Conservation (phyloP, 148 eudicot species). For the Fallopia convolvulus region DNA sequence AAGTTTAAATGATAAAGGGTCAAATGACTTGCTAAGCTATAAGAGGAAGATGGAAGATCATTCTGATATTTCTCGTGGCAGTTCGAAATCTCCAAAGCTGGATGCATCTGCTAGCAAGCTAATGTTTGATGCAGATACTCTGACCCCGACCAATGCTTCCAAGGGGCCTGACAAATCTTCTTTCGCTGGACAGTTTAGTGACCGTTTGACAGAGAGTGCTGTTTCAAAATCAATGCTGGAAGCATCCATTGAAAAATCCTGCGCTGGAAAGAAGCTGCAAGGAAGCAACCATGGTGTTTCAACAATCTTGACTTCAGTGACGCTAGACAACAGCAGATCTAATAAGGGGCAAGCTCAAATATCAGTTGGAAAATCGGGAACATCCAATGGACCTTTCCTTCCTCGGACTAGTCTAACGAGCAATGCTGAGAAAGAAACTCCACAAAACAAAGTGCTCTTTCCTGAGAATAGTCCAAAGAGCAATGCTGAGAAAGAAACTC, state of each 20-base stretch:
- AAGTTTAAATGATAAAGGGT: constrained; percentile 17
- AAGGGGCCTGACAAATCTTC: constrained; percentile 8
- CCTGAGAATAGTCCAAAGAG: background rate
- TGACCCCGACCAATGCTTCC: constrained; percentile 17
- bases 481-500: background rate
- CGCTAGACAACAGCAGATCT: constrained; percentile 13
- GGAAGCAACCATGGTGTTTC: constrained; percentile 13
- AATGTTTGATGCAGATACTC: constrained; percentile 21
- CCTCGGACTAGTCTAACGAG: background rate
- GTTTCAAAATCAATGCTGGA: constrained; percentile 3
- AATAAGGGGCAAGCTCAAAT: background rate
- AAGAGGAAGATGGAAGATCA: constrained; percentile 44
- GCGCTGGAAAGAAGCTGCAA: constrained; percentile 15
- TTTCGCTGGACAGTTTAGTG: background rate
- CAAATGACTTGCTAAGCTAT: constrained; percentile 14
- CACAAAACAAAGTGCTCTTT: background rate
- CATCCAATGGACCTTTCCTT: background rate
- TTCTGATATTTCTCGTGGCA: constrained; percentile 24
- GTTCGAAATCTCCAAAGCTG: constrained; percentile 33
- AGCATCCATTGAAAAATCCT: constrained; percentile 16
- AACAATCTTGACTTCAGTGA: constrained; percentile 21
- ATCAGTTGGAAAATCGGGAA: constrained; percentile 1
- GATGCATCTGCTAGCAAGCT: constrained; percentile 17
- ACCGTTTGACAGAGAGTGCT: constrained; percentile 13
- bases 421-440: background rate